phyloP scores from a whole-genome alignment of 805 yeast genomes.

The Blastobotrys peoriensis region DNA sequence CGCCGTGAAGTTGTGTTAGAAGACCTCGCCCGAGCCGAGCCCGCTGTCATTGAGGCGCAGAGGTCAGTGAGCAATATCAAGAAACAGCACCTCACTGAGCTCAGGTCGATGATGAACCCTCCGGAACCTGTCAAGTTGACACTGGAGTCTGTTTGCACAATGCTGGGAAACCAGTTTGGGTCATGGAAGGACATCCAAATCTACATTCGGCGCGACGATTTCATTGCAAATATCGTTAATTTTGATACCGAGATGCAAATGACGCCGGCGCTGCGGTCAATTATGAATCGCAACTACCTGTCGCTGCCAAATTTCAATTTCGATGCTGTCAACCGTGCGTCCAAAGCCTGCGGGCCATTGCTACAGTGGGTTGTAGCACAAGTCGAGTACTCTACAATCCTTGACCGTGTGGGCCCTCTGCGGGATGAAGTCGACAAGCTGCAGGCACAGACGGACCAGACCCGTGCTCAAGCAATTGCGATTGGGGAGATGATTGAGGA shows the following conservation, averaged over 20 bases:
- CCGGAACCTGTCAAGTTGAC: slow-evolving; percentile 82
- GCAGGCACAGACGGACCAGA: slow-evolving; percentile 54
- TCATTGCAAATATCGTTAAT: slow-evolving; percentile 72
- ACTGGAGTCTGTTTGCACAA: slow-evolving; percentile 77
- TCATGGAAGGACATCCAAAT: slow-evolving; percentile 80
- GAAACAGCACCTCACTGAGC: slow-evolving; percentile 85
- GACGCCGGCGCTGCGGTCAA: slow-evolving; percentile 43
- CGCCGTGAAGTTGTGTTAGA: slow-evolving; percentile 50
- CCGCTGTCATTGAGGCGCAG: slow-evolving; percentile 78
- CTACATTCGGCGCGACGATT: slow-evolving; percentile 79
- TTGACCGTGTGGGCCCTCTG: slow-evolving; percentile 70
- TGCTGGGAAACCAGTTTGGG: slow-evolving; percentile 63
- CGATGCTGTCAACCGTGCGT: slow-evolving; percentile 77
- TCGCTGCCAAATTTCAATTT: slow-evolving; percentile 58
- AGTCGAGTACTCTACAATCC: slow-evolving; percentile 62
- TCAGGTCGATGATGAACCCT: slow-evolving; percentile 84
- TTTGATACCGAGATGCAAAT: slow-evolving; percentile 61
- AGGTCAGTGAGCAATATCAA: slow-evolving; percentile 87
- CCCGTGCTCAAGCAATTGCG: slow-evolving; percentile 65
- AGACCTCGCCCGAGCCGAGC: slow-evolving; percentile 74
- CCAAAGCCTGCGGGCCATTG: slow-evolving; percentile 93
- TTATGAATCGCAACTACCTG: slow-evolving; percentile 56
- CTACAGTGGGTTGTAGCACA: slow-evolving; percentile 88
- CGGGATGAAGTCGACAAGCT: slow-evolving; percentile 55
- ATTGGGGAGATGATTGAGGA: slow-evolving; percentile 78